Conservation (phyloP, 2,329 filamentous ascomycete genomes). For the Rasamsonia emersonii region DNA sequence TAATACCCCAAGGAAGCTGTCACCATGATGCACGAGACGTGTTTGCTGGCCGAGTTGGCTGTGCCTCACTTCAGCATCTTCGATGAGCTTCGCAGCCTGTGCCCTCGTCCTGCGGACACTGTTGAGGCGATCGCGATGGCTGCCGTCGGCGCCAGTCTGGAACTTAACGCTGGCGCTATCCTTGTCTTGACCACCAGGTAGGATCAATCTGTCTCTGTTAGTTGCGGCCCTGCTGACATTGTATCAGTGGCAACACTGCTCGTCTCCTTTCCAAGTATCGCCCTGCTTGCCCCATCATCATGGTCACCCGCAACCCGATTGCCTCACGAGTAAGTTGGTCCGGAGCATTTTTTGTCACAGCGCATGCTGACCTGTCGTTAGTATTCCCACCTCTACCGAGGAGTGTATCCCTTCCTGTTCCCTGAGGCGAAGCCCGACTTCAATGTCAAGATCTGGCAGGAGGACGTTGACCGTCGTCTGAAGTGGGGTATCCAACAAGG, state of each 20-base stretch:
- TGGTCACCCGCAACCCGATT: conserved; percentile 82
- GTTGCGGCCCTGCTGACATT: conserved; percentile 15
- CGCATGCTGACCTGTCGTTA: too few relatives aligned
- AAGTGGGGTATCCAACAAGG: conserved; percentile 92
- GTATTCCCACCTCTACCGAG: conserved; percentile 92
- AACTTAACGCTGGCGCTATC: conserved; percentile 93
- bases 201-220: conserved; percentile 19
- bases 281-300: conserved; percentile 97
- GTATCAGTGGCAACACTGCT: conserved; percentile 70
- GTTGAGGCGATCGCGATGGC: conserved; percentile 96
- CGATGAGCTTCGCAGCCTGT: conserved; percentile 82
- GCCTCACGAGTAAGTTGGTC: conserved; percentile 55
- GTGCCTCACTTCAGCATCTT: conserved; percentile 96
- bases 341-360: conserved; percentile 1
- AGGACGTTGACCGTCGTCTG: conserved; percentile 94
- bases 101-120: conserved; percentile 73
- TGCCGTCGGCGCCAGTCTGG: conserved; percentile 87
- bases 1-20: conserved; percentile 88
- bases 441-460: conserved; percentile 87
- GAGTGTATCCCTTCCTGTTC: conserved; percentile 96
- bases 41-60: conserved; percentile 90
- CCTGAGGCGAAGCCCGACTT: conserved; percentile 92
- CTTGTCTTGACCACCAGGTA: conserved; percentile 87
- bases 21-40: conserved; percentile 96
- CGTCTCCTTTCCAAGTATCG: conserved; percentile 97